Evolutionary conservation across 208 protist species (phyloP).

Genomic region (Novymonas esmeraldas): DNA sequence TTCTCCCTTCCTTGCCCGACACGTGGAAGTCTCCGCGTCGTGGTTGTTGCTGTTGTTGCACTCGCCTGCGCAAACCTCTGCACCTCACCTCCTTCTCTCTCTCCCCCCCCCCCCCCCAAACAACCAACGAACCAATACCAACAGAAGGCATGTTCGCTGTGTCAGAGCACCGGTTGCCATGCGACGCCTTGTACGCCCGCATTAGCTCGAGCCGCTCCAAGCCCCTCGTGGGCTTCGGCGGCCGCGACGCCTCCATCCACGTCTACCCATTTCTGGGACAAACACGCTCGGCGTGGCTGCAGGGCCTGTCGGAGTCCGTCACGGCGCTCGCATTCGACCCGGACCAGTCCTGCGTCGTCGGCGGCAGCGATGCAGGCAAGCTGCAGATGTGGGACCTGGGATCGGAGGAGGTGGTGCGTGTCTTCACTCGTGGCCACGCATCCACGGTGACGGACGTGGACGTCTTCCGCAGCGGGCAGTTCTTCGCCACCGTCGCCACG

Average conservation of each 20-base stretch:
- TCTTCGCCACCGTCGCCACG: constrained; percentile 71
- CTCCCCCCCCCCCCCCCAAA: neutral
- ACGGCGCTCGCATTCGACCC: constrained; percentile 72
- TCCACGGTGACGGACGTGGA: constrained; percentile 70
- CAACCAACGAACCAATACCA: neutral
- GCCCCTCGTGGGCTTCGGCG: constrained; percentile 69
- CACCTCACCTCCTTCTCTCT: no score
- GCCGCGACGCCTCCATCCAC: constrained; percentile 60
- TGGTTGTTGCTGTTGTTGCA: no score
- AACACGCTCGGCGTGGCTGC: constrained; percentile 50
- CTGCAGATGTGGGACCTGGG: constrained; percentile 72
- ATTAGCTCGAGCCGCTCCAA: constrained; percentile 60
- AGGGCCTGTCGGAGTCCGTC: constrained; percentile 51
- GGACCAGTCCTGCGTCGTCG: constrained; percentile 56
- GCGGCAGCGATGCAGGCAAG: constrained; percentile 60
- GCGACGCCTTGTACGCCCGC: constrained; percentile 55
- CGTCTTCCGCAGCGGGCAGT: constrained; percentile 62
- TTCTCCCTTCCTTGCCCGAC: no score
- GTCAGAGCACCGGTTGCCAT: constrained; percentile 59
- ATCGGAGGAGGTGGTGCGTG: constrained; percentile 58
- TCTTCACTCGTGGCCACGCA: constrained; percentile 67
- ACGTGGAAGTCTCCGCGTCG: no score
- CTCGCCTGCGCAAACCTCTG: no score
- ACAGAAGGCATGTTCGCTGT: constrained; percentile 42
- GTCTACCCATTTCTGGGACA: constrained; percentile 71